Base-by-base conservation (phyloP, 2,329 filamentous ascomycete genomes). In the Colletotrichum shisoi region DNA sequence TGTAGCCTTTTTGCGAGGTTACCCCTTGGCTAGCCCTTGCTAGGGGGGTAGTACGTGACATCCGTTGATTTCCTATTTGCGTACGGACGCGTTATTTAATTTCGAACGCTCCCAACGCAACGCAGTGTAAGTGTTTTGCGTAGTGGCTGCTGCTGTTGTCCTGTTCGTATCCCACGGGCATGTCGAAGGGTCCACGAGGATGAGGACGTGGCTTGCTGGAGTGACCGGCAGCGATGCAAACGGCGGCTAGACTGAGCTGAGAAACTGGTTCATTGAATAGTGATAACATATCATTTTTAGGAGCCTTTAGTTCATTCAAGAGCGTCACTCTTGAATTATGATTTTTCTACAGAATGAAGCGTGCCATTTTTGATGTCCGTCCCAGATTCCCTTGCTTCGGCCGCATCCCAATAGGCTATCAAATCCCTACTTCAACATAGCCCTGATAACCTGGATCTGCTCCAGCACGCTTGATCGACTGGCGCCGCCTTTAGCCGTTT, bases 371-470 rank as follows among this genome's bases (percentile, higher is more conserved):
- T 34, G 31, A 34, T 34, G 31, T 34, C 31, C 31, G 31, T 34
- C 31, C 31, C 3, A 9, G 8, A 9, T 31, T 5, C 48, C 48
- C 48, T 34, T 51, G 3, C 2, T 51, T 5, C 48, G 12, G 4
- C 27, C 48, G 2, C 3, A 31, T 49, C 24, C 24, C 46, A 49
- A 3, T 4, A 4, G 46, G 24, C 24, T 11, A 49, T 49, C 46
- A 17, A 8, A 63, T 65, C 65, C 54, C 67, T 75, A 76, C 67
- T 71, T 68, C n/a, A 77, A 73, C 40, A 77, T 76, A 69, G 73
- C 72, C 63, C 73, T 74, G 68, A 81, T 67, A 31, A 72, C 81
- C 72, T 84, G 78, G 63, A 90, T 85, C 79, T 90, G 88, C 78
- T 87, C 21, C 21, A 21, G 21, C 21, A 21, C 21, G 21, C 21